Evolutionary conservation across 805 yeast species (phyloP), one percentile per base, ranked within the genome.

Genomic region (Ogataea dorogensis): DNA sequence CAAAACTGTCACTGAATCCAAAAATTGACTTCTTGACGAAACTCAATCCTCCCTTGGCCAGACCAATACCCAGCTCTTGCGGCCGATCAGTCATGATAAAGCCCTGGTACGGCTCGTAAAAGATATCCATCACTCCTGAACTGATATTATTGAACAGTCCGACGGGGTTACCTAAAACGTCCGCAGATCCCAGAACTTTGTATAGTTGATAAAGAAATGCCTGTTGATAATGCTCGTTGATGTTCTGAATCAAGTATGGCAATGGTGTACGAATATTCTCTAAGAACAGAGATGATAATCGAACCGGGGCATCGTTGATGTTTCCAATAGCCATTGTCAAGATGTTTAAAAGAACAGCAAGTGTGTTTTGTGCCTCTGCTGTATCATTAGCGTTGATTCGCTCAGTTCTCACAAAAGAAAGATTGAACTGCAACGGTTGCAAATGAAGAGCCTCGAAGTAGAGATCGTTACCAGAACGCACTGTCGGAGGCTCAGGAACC

Each of bases 31-130:
- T 93, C 57, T 91, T 89, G 56, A 94, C 70, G 65, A 93, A 93
- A 59, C 96, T 86, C 44, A 87, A 64, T 1, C 98, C 95, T 40
- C 99, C 99, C 56, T 88, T 91, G 1, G 99, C 98, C 28, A 93
- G 61, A 3, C 96, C 94, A 40, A 93, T 85, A 25, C 98, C 98
- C 24, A 93, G 66, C 50, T 94, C 99, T 54, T 86, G 95, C 1
- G 98, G 98, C 24, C 97, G 68, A 59, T 93, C 98, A 44, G 84
- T 91, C 75, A 93, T 77, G 31, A 91, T 77, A 50, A 86, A 86
- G 0, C 99, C 99, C 56, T 88, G 93, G 53, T 91, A 93, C 3
- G 99, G 99, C 56, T 91, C 98, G 56, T 93, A 93, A 59, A 93
- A 93, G 13, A 93, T 83, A 59, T 93, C 99, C 76, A 88, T 75